These are phyloP conservation scores for Globisporangium ultimum DNA, from an alignment of 352 stramenopile genomes.

Conservation along the genomic window DNA sequence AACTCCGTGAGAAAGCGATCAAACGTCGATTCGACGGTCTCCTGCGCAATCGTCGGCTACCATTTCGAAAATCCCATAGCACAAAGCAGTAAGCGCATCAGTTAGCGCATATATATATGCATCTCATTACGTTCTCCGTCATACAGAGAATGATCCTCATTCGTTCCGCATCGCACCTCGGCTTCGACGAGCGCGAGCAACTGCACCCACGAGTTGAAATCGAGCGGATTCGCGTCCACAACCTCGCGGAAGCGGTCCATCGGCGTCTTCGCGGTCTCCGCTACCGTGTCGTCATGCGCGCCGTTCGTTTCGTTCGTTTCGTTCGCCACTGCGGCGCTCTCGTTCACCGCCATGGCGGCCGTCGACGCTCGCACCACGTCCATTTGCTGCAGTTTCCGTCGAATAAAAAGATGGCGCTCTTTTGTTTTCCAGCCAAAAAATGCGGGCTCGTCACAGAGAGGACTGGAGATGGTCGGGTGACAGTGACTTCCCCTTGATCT, in stretches of 20 bases:
- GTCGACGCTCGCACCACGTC: constrained; percentile 12
- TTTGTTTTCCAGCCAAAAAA: constrained; percentile 12
- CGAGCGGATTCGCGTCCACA: constrained; percentile 66
- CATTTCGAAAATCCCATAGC: background rate
- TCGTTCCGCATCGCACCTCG: constrained; percentile 27
- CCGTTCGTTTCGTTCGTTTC: background rate
- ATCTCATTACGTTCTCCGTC: too few species aligned
- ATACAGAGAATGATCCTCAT: too few species aligned
- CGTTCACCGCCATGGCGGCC: background rate
- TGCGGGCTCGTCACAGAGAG: background rate
- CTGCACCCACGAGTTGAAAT: constrained; percentile 81
- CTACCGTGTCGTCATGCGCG: constrained; percentile 2
- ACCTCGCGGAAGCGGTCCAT: constrained; percentile 46
- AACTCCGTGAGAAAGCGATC: constrained; percentile 73
- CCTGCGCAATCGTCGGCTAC: constrained; percentile 32
- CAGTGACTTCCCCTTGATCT: background rate
- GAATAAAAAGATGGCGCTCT: background rate
- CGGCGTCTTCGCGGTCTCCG: constrained; percentile 25
- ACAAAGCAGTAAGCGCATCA: background rate
- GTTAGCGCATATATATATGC: background rate
- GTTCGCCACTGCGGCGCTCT: background rate
- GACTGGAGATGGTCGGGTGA: background rate
- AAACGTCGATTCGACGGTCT: constrained; percentile 65
- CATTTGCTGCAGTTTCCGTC: constrained; percentile 7
- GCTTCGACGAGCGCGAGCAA: constrained; percentile 67